Base-by-base conservation (phyloP, 345 rosid genomes). In the Syzygium aromaticum region DNA sequence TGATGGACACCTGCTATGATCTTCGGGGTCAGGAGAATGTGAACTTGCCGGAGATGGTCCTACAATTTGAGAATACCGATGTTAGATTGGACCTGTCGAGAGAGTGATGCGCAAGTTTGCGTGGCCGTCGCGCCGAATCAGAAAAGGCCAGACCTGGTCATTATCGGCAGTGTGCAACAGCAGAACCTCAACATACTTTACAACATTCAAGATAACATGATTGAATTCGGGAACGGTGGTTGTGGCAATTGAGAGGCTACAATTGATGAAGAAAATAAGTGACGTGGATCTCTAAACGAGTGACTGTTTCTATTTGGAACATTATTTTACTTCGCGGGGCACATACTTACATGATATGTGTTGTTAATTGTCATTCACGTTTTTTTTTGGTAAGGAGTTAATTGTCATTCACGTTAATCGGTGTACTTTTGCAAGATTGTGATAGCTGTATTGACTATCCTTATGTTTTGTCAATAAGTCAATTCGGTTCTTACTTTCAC, bases 81-180 rank as follows among this genome's bases (percentile, higher is more conserved):
- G 77, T 88, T 22, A 12, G 56, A 17, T 84, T 90, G 84, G 88
- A 88, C 86, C 82, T 86, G 85, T 86, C 40, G 53, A 63, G 86
- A 85, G 15, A 84, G 57, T 11, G 86, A 90, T 77, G 84, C 91
- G 16, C 86, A 52, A 77, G 89, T 87, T 56, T 91, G 91, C 88
- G 88, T 89, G 84, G 92, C 91, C 43, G 87, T 92, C 51, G 87
- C 86, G 40, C 57, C 51, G 38, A 91, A 85, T 11, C 27, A n/a
- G 4, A 6, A 87, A 53, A 85, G 43, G 6, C 3, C 5, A 28
- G 90, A 88, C 27, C 11, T 52, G 82, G 84, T 59, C 67, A 92
- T 92, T 27, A 86, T 92, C 67, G 91, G 91, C 27, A 88, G 87
- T 67, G 63, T 86, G 38, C 92, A 89, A 52, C 91, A 91, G 25